Evolutionary conservation across 73 alveolate genomes (phyloP).

Genomic region (Uronychia setigera): DNA sequence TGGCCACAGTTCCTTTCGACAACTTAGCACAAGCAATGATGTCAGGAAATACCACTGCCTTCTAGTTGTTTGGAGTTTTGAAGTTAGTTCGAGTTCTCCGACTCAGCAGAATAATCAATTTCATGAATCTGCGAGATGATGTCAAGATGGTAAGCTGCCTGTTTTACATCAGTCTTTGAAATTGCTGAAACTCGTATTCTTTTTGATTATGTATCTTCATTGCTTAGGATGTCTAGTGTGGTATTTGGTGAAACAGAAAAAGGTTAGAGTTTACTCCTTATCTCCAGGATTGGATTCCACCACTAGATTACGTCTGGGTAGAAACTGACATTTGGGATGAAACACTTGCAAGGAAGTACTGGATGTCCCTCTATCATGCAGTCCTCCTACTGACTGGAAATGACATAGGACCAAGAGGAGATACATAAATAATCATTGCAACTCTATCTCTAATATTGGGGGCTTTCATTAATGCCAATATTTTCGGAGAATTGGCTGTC

Average conservation of each 20-base stretch:
- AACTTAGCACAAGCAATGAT: conserved; percentile 13
- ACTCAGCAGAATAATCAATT: conserved; percentile 7
- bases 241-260: conserved; percentile 6
- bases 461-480: conserved; percentile 27
- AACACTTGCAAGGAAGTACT: conserved; percentile 7
- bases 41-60: conserved; percentile 3
- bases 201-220: conserved; percentile 35
- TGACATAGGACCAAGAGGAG: conserved; percentile 47
- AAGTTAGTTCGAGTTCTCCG: conserved; percentile 20
- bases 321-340: conserved; percentile 9
- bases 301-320: conserved; percentile 30
- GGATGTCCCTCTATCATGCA: conserved; percentile 23
- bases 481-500: conserved; percentile 37
- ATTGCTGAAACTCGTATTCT: conserved; percentile 35
- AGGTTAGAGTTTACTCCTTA: too few relatives aligned
- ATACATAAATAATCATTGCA: conserved; percentile 1
- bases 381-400: conserved; percentile 24
- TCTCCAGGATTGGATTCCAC: conserved; percentile 43
- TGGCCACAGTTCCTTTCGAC: conserved; percentile 78
- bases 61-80: conserved; percentile 13
- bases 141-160: background rate
- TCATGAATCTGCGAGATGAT: conserved; percentile 6
- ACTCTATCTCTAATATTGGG: conserved; percentile 16
- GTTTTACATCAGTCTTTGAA: conserved; percentile 18
- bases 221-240: conserved; percentile 24